Evolutionary conservation across 1,139 yeast genomes (phyloP).

Genomic region (Hanseniaspora uvarum): DNA sequence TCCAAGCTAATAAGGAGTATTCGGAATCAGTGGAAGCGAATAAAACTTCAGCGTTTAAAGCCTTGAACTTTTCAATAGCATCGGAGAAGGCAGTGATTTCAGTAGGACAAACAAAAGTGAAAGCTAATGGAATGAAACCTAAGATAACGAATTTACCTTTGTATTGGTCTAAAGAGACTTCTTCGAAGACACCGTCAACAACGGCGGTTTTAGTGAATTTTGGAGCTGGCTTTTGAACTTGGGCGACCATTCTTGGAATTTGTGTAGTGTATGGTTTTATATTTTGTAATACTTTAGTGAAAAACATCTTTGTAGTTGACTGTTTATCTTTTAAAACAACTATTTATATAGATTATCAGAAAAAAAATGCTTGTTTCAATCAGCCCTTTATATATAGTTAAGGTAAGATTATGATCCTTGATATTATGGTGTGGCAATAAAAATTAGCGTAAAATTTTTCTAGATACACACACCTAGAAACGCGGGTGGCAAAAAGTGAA

Average conservation of each 20-base stretch:
- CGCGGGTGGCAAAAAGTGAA: not conserved
- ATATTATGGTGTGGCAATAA: not conserved
- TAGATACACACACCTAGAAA: no score
- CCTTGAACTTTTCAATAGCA: conserved; percentile 80
- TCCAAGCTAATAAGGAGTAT: conserved; percentile 95
- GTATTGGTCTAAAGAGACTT: conserved; percentile 84
- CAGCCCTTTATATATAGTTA: not conserved
- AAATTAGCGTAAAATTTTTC: no score
- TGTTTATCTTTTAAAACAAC: not conserved
- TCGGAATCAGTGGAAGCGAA: conserved; percentile 98
- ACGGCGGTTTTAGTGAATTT: conserved; percentile 92
- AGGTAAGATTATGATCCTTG: no score
- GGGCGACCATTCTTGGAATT: conserved; percentile 56
- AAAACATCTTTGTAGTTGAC: not conserved
- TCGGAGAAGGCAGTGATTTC: conserved; percentile 98
- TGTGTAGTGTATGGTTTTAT: conserved; percentile 1
- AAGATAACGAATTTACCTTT: conserved; percentile 95
- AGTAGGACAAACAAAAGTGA: conserved; percentile 98
- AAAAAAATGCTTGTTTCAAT: not conserved
- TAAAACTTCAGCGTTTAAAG: conserved; percentile 76
- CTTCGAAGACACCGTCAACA: conserved; percentile 89
- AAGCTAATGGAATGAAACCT: conserved; percentile 96
- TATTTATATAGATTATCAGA: no score
- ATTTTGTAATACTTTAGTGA: not conserved
- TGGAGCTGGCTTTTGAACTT: conserved; percentile 93